Evolutionary conservation across 1,284 basidiomycete genomes (phyloP).

Genomic region (Baeospora myosura): DNA sequence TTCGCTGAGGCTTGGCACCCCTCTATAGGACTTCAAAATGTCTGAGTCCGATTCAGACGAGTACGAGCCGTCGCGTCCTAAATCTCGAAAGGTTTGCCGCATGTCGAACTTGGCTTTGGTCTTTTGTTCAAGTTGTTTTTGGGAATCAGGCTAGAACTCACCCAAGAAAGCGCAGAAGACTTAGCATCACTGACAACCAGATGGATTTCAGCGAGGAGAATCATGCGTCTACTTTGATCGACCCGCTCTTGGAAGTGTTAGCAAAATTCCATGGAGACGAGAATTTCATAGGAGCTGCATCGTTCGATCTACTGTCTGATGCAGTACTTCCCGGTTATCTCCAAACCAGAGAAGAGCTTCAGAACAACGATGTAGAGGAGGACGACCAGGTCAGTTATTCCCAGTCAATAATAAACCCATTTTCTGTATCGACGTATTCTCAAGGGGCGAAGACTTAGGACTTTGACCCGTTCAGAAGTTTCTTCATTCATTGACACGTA

Average conservation of each 20-base stretch:
- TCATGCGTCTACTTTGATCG: neutral
- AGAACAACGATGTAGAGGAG: conserved; percentile 21
- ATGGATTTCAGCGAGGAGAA: neutral
- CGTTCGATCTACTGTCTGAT: conserved; percentile 17
- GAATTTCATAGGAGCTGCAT: conserved; percentile 1
- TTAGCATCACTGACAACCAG: too few relatives aligned
- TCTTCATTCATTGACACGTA: conserved; percentile 19
- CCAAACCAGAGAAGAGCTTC: conserved; percentile 21
- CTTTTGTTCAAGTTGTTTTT: too few relatives aligned
- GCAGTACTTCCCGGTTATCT: conserved; percentile 26
- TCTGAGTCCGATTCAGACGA: too few relatives aligned
- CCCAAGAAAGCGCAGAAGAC: conserved; percentile 1
- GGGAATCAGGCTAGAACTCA: too few relatives aligned
- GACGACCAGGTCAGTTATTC: conserved; percentile 22
- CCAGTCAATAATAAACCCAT: neutral
- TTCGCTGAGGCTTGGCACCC: too few relatives aligned
- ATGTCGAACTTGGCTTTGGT: too few relatives aligned
- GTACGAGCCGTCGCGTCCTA: too few relatives aligned
- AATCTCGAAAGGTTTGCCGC: too few relatives aligned
- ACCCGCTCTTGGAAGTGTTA: neutral
- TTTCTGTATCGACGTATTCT: conserved; percentile 2
- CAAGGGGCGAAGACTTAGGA: conserved; percentile 32
- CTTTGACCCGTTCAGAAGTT: conserved; percentile 31
- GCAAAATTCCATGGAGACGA: neutral
- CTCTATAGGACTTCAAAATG: too few relatives aligned